Evolutionary conservation across 495 filamentous ascomycete genomes (phyloP).

Genomic region (Recurvomyces mirabilis): DNA sequence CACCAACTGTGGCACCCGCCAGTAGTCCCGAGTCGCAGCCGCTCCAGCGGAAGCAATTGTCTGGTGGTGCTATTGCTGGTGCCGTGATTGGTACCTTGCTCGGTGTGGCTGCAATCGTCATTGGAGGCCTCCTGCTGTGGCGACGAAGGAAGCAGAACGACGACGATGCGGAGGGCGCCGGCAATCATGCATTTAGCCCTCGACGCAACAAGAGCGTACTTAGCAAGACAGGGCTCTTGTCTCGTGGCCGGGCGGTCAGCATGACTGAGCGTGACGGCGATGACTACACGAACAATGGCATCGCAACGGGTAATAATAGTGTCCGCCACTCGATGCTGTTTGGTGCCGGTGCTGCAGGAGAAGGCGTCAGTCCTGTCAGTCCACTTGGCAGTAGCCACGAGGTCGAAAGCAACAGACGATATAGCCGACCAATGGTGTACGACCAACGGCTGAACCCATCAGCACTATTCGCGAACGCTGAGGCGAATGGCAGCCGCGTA

Average conservation of each 20-base stretch:
- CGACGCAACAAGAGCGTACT: slow-evolving; percentile 17
- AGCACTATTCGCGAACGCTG: slow-evolving; percentile 15
- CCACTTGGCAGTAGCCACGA: slow-evolving; percentile 13
- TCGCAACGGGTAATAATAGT: slow-evolving; percentile 8
- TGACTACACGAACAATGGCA: background rate
- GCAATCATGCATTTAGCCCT: background rate
- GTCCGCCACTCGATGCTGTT: slow-evolving; percentile 18
- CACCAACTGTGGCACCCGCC: slow-evolving; percentile 1
- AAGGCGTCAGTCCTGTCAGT: slow-evolving; percentile 9
- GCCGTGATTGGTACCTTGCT: slow-evolving; percentile 15
- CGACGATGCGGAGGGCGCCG: background rate
- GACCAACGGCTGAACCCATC: slow-evolving; percentile 23
- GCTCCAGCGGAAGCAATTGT: slow-evolving; percentile 8
- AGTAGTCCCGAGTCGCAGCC: background rate
- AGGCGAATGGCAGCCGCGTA: slow-evolving; percentile 19
- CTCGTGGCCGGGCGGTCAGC: slow-evolving; percentile 8
- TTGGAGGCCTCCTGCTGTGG: slow-evolving; percentile 8
- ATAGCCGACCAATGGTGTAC: slow-evolving; percentile 19
- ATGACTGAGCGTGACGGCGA: slow-evolving; percentile 1
- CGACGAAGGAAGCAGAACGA: slow-evolving; percentile 9
- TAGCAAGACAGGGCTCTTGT: slow-evolving; percentile 20
- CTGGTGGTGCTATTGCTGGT: slow-evolving; percentile 18
- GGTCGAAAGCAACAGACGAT: background rate
- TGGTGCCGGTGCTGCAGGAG: slow-evolving; percentile 2
- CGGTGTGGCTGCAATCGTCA: slow-evolving; percentile 9